phyloP scores from a whole-genome alignment of 164 flowering plant genomes.

The Kalanchoe fedtschenkoi region DNA sequence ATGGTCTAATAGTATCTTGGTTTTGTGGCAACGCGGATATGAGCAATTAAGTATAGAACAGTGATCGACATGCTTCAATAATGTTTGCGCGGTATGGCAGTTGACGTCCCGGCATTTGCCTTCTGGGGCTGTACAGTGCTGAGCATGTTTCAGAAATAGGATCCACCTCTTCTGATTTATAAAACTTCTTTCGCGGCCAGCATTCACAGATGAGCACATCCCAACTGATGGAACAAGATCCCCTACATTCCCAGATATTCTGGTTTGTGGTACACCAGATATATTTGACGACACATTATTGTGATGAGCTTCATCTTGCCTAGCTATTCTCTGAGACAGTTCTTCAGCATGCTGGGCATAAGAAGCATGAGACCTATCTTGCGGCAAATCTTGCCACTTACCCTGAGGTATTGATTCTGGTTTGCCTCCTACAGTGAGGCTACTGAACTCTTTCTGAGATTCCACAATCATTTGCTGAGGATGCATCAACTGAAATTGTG shows the following conservation, averaged over 20 bases:
- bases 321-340: slow-evolving; percentile 43
- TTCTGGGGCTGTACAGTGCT: slow-evolving; percentile 52
- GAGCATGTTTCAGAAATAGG: slow-evolving; percentile 72
- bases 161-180: slow-evolving; percentile 61
- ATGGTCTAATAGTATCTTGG: slow-evolving; percentile 44
- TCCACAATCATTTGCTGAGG: slow-evolving; percentile 32
- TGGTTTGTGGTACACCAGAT: slow-evolving; percentile 27
- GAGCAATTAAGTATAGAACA: slow-evolving; percentile 41
- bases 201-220: slow-evolving; percentile 21
- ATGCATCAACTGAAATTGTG: slow-evolving; percentile 47
- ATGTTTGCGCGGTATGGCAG: slow-evolving; percentile 43
- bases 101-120: slow-evolving; percentile 57
- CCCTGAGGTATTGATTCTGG: slow-evolving; percentile 35
- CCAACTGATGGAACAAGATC: slow-evolving; percentile 22
- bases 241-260: slow-evolving; percentile 19
- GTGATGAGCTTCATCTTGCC: slow-evolving; percentile 60
- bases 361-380: slow-evolving; percentile 26
- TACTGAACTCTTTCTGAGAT: slow-evolving; percentile 33
- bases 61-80: slow-evolving; percentile 47
- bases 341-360: slow-evolving; percentile 56
- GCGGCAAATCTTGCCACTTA: slow-evolving; percentile 43
- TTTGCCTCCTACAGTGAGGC: slow-evolving; percentile 37
- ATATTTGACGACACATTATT: slow-evolving; percentile 52
- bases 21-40: slow-evolving; percentile 45
- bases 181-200: slow-evolving; percentile 27